Percentiles rank a stretch among this genome's conserved stretches.
phyloP scores from a whole-genome alignment of 257 asterid species.

The Lithospermum erythrorhizon region DNA sequence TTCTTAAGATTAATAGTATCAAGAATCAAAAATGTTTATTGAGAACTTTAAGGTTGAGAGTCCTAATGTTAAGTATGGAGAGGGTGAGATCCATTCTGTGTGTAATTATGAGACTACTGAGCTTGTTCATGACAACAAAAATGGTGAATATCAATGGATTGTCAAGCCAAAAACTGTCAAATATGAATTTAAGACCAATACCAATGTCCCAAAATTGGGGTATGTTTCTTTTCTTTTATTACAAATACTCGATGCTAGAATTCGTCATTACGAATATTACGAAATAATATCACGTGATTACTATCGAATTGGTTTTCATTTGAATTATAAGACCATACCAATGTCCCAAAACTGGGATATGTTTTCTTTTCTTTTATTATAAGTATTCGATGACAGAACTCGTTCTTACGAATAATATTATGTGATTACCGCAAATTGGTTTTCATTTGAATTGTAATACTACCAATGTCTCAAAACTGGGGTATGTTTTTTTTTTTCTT shows the following conservation, averaged over 20 bases:
- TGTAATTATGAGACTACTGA: constrained; percentile 83
- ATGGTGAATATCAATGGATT: constrained; percentile 75
- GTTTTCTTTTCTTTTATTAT: no score
- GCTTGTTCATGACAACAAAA: constrained; percentile 69
- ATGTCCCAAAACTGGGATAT: no score
- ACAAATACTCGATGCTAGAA: no score
- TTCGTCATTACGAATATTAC: no score
- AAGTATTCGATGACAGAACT: no score
- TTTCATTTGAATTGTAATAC: no score
- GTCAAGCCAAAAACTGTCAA: constrained; percentile 86
- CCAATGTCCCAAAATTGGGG: constrained; percentile 91
- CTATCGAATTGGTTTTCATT: not conserved
- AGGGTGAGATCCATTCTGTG: constrained; percentile 60
- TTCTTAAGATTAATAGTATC: not conserved
- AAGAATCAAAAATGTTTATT: constrained; percentile 47
- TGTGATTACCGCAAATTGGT: no score
- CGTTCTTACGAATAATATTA: no score
- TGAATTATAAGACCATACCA: not conserved
- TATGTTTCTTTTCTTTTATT: constrained; percentile 8
- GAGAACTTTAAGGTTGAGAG: constrained; percentile 87
- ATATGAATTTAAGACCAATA: constrained; percentile 75
- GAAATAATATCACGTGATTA: no score
- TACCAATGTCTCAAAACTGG: constrained; percentile 74
- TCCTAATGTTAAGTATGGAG: constrained; percentile 78
- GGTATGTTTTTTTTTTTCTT: constrained; percentile 30